A percentile compares a stretch with the other conserved stretches of the same genome.
Evolutionary conservation across 306 rosid genomes (phyloP).

Genomic region (Cyamopsis tetragonoloba): DNA sequence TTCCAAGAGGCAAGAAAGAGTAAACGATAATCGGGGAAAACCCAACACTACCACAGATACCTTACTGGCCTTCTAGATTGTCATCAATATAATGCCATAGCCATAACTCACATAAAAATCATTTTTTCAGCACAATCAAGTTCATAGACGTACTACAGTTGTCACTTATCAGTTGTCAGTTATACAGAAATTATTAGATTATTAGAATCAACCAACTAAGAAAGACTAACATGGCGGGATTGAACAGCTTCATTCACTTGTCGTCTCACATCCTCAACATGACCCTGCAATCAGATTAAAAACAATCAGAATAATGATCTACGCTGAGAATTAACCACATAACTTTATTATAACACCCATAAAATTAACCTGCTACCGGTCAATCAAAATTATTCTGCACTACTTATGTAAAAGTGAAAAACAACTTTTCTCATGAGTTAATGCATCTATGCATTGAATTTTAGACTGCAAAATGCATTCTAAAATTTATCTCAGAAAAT

Average conservation of each 20-base stretch:
- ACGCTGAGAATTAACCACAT: not conserved
- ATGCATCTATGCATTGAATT: slow-evolving; percentile 8
- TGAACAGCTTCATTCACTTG: slow-evolving; percentile 92
- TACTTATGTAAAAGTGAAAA: not conserved
- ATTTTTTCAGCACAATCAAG: slow-evolving; percentile 4
- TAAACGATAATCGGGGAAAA: not conserved
- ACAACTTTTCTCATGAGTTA: not conserved
- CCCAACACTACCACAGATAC: not conserved
- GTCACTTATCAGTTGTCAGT: too few species aligned
- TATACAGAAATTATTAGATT: slow-evolving; percentile 6
- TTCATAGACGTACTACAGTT: slow-evolving; percentile 1
- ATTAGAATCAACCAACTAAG: slow-evolving; percentile 18
- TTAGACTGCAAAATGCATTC: not conserved
- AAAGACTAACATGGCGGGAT: slow-evolving; percentile 84
- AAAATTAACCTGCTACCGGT: not conserved
- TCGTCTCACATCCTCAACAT: slow-evolving; percentile 82
- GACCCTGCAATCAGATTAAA: slow-evolving; percentile 61
- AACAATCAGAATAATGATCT: slow-evolving; percentile 15
- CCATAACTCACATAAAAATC: not conserved
- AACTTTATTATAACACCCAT: not conserved
- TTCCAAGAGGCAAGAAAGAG: not conserved
- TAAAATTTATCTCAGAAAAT: not conserved
- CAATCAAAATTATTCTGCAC: not conserved
- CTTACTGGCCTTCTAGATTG: slow-evolving; percentile 11
- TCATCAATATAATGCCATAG: not conserved